Conservation (phyloP, 2,329 filamentous ascomycete genomes). For the Claviceps digitariae region DNA sequence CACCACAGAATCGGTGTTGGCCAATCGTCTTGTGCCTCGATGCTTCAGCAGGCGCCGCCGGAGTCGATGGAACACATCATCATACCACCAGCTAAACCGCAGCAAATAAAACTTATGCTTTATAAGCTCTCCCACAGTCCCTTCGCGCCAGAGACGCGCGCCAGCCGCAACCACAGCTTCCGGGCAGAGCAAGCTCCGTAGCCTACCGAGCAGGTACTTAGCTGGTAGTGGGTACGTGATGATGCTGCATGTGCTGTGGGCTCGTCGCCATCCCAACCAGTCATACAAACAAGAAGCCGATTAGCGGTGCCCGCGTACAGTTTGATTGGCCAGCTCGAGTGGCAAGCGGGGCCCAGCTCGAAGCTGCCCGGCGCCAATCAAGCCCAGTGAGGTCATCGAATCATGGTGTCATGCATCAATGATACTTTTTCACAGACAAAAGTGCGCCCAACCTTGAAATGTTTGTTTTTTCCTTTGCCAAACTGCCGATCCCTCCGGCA, state of each 20-base stretch:
- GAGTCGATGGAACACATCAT: neutral
- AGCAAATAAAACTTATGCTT: no score
- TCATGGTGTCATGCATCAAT: neutral
- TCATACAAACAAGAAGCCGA: neutral
- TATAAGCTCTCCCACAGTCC: no score
- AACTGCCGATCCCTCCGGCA: constrained; percentile 7
- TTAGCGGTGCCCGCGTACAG: neutral
- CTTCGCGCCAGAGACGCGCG: no score
- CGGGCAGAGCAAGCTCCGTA: no score
- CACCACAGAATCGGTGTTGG: neutral
- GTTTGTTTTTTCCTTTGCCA: neutral
- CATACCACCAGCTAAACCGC: neutral
- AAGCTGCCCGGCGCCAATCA: constrained; percentile 1
- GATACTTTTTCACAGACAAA: neutral
- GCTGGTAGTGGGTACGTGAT: no score
- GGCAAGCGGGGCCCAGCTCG: neutral
- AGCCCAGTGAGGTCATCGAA: constrained; percentile 7
- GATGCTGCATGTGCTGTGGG: no score
- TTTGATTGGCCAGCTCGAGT: constrained; percentile 1
- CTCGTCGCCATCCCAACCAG: no score
- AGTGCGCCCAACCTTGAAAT: neutral
- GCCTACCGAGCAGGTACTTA: no score
- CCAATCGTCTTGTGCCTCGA: neutral
- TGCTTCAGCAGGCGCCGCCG: neutral
- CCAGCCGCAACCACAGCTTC: no score